Evolutionary conservation across 2,329 filamentous ascomycete species (phyloP).

Genomic region (Neurospora sp.): DNA sequence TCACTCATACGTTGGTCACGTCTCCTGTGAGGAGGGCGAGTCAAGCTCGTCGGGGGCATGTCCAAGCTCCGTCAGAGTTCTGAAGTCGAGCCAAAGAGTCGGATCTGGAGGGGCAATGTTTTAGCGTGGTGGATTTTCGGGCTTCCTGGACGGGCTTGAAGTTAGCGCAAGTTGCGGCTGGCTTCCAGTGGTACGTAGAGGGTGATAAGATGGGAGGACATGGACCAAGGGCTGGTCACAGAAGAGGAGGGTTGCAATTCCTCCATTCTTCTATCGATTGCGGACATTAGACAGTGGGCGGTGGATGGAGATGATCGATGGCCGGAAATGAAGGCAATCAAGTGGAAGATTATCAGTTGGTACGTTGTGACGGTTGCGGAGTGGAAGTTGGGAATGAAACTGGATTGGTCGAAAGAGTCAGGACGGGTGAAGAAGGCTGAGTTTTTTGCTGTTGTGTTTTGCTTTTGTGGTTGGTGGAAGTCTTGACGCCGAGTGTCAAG

Average conservation of each 20-base stretch:
- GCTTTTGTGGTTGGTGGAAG: background rate
- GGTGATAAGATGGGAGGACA: background rate
- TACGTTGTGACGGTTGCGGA: background rate
- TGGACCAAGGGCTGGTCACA: background rate
- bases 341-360: background rate
- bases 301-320: background rate
- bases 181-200: background rate
- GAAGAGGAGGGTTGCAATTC: background rate
- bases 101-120: background rate
- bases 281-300: background rate
- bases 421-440: background rate
- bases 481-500: background rate
- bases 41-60: background rate
- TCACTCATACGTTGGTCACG: background rate
- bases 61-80: background rate
- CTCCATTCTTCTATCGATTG: background rate
- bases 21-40: background rate
- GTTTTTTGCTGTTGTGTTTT: background rate
- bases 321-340: background rate
- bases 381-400: background rate
- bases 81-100: background rate
- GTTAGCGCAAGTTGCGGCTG: background rate
- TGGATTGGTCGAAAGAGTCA: background rate
- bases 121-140: background rate
- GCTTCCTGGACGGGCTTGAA: background rate